phyloP scores from a whole-genome alignment of 306 rosid species.

The Albizia julibrissin region DNA sequence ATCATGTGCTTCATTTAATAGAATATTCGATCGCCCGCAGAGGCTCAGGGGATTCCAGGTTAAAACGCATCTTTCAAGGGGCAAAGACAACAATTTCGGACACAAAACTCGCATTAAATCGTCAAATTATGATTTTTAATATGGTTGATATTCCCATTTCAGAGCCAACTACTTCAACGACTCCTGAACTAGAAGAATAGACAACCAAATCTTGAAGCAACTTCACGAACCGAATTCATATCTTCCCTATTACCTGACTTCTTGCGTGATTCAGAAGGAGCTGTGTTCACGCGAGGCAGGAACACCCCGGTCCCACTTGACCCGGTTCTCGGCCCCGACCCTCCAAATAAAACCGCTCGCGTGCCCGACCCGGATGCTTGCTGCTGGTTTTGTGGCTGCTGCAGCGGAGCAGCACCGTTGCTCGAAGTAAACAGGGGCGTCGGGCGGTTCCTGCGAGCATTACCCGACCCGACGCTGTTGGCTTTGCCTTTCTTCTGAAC shows the following conservation, averaged over 20 bases:
- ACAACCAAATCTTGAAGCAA: conserved; percentile 14
- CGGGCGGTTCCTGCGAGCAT: conserved; percentile 15
- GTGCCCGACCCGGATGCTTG: conserved; percentile 36
- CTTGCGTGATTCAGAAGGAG: conserved; percentile 25
- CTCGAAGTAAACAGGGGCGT: neutral
- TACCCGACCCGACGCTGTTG: neutral
- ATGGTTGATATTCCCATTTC: conserved; percentile 32
- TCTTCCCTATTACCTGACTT: conserved; percentile 35
- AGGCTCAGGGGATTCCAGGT: neutral
- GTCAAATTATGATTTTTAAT: neutral
- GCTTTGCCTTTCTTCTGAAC: conserved; percentile 34
- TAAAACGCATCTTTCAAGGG: neutral
- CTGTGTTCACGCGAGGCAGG: conserved; percentile 51
- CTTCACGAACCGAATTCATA: neutral
- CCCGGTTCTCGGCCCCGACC: conserved; percentile 39
- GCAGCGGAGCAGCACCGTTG: neutral
- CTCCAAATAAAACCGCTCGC: conserved; percentile 46
- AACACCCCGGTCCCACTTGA: conserved; percentile 85
- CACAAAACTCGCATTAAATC: neutral
- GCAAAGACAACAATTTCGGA: neutral
- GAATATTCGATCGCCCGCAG: conserved; percentile 9
- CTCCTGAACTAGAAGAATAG: neutral
- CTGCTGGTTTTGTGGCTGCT: neutral
- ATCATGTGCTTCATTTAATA: neutral
- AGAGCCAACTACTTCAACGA: conserved; percentile 38